Evolutionary conservation across 805 yeast genomes (phyloP), one percentile per base, ranked within the genome.

Genomic region (Cyberlindnera subsufficiens): DNA sequence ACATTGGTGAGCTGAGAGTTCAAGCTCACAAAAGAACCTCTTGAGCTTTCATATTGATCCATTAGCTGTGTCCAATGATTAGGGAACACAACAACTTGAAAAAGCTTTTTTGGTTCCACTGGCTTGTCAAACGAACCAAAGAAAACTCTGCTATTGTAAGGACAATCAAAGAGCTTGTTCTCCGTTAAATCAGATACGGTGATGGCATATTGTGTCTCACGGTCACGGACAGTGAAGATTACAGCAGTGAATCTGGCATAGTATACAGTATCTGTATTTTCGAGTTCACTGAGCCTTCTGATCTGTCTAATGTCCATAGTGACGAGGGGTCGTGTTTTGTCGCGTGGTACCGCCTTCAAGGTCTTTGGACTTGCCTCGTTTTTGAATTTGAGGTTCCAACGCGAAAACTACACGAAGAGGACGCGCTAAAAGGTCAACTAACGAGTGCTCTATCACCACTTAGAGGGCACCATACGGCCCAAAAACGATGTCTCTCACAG

Each of bases 101-200:
- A 6, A 3, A 49, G 18, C 16, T 45, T 25, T 4, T 40, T 33
- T 2, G 13, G 15, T 2, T 30, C 41, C 5, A 49, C 29, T 5
- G 11, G 14, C 2, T 35, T 37, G 14, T 41, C 37, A 8, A 38
- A 33, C 17, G 32, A 10, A 6, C 45, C 44, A 6, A 47, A 27
- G 22, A 8, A 37, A 15, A 35, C 38, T 18, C 45, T 40, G n/a
- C 18, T 13, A 14, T 16, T 14, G 16, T 31, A 45, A 1, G n/a
- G n/a, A 4, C 37, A 14, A 6, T 15, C 38, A n/a, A 47, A 37
- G 3, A 16, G 4, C 6, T 17, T 16, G 35, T 52, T 50, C 3
- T 39, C 6, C 1, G 54, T 45, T 37, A 48, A 36, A 18, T 52
- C 54, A 3, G 54, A 46, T 4, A 46, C 47, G 14, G 20, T 29